phyloP scores from a whole-genome alignment of 768 basidiomycete genomes.

The Boletales sp. region DNA sequence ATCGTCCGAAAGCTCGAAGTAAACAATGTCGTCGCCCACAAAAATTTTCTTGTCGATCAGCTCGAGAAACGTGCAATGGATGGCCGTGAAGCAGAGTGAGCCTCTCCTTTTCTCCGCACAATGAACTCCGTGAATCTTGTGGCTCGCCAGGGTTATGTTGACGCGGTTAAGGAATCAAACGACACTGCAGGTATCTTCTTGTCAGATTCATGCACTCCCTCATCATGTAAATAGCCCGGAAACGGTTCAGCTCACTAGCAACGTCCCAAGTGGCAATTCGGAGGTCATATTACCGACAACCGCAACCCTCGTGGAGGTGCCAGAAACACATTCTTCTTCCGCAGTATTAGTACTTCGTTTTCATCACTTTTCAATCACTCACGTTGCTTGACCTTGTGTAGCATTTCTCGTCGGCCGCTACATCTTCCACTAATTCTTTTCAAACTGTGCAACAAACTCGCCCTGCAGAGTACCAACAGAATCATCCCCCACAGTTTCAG shows the following conservation, averaged over 20 bases:
- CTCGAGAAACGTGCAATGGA: constrained; percentile 36
- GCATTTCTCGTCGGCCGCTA: constrained; percentile 4
- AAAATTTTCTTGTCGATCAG: constrained; percentile 32
- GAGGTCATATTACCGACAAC: constrained; percentile 30
- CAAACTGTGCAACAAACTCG: constrained; percentile 9
- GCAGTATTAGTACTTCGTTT: constrained; percentile 10
- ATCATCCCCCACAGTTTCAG: neutral
- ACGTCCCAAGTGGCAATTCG: constrained; percentile 3
- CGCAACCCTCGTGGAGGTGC: constrained; percentile 34
- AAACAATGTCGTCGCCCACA: constrained; percentile 41
- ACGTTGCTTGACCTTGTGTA: constrained; percentile 9
- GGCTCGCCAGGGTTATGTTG: constrained; percentile 19
- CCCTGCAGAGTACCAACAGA: neutral
- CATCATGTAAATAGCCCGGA: constrained; percentile 9
- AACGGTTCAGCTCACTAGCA: constrained; percentile 13
- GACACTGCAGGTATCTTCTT: constrained; percentile 10
- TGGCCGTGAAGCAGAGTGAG: constrained; percentile 46
- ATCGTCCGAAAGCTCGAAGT: constrained; percentile 26
- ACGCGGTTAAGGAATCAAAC: constrained; percentile 12
- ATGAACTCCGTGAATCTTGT: neutral
- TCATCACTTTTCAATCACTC: neutral
- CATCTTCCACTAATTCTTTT: neutral
- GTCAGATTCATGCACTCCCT: neutral
- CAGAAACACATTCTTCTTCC: constrained; percentile 14
- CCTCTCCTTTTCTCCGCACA: neutral